Evolutionary conservation across 768 basidiomycete genomes (phyloP), one percentile per base, ranked within the genome.

Genomic region (Boletus pseudopeckii): DNA sequence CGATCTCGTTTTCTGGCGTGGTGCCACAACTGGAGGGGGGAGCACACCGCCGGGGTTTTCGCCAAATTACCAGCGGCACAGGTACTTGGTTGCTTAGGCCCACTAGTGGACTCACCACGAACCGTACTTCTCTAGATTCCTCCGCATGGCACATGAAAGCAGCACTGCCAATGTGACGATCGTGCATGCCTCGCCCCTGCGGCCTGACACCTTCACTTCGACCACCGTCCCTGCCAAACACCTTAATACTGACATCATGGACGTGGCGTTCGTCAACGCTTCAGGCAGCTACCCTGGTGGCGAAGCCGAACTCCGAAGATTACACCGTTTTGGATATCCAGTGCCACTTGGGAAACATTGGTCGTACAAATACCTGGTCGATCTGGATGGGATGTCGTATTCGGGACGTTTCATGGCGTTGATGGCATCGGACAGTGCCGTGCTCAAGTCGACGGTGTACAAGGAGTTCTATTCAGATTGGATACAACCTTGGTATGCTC

Each of bases 371-470:
- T 92, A 95, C 64, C 77, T 96, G 34, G 72, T 95, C 56, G 95
- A 98, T 70, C 71, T 98, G 52, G 95, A 97, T 64, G 95, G 96
- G 15, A 95, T 94, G 90, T 87, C 90, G 18, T 98, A 98, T 70
- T 92, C 88, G 26, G 95, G 87, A 3, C 79, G 92, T 13, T 94
- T 97, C 69, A 84, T 92, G 79, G 80, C 86, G 1, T 84, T 92
- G 65, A 71, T 93, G 62, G 87, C 86, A 40, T 93, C 88, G 49
- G 92, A 96, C 68, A 92, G 91, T 56, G 90, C 85, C 3, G 90
- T 92, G 10, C 71, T 98, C 55, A 98, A 98, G 72, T 79, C 88
- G 18, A 95, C 92, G 1, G 85, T 97, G 3, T 96, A 96, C 67
- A 82, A 86, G 36, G 96, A 98, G 67, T 98, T 83, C 72, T 95